Evolutionary conservation across 1,284 basidiomycete species (phyloP).

Genomic region (Microbotryomycetes sp.): DNA sequence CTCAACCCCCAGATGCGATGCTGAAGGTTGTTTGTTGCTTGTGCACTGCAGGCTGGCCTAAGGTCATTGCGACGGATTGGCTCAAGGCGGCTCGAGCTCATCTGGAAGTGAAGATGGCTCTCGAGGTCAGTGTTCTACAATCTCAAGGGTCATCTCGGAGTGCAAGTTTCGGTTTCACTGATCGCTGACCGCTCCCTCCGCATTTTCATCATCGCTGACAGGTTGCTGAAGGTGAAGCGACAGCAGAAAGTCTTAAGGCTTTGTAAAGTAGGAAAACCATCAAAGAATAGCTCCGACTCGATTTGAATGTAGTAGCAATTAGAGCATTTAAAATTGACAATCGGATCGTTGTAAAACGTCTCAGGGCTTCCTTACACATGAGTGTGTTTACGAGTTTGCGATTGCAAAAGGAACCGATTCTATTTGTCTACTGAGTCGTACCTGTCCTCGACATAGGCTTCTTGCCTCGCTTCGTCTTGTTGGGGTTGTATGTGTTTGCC

Average conservation of each 20-base stretch:
- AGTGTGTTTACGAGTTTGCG: no score
- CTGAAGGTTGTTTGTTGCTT: background rate
- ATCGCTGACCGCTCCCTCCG: no score
- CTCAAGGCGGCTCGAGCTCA: slow-evolving; percentile 78
- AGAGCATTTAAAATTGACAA: no score
- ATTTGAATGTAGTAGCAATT: background rate
- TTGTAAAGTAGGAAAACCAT: slow-evolving; percentile 1
- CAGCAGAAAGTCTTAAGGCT: slow-evolving; percentile 27
- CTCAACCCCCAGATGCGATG: background rate
- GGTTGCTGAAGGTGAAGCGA: slow-evolving; percentile 31
- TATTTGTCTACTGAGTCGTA: no score
- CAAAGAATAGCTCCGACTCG: background rate
- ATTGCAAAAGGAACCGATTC: no score
- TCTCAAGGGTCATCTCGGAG: background rate
- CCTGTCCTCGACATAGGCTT: no score
- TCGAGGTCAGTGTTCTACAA: slow-evolving; percentile 57
- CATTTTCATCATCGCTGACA: background rate
- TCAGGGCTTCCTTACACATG: no score
- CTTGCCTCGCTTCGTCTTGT: slow-evolving; percentile 20
- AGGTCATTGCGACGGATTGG: slow-evolving; percentile 80
- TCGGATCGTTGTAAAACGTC: no score
- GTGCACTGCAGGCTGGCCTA: slow-evolving; percentile 58
- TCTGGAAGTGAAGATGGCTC: slow-evolving; percentile 85
- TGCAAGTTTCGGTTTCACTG: background rate
- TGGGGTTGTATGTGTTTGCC: slow-evolving; percentile 9